Evolutionary conservation across 805 yeast species (phyloP).

Genomic region (Candida hungchunana): DNA sequence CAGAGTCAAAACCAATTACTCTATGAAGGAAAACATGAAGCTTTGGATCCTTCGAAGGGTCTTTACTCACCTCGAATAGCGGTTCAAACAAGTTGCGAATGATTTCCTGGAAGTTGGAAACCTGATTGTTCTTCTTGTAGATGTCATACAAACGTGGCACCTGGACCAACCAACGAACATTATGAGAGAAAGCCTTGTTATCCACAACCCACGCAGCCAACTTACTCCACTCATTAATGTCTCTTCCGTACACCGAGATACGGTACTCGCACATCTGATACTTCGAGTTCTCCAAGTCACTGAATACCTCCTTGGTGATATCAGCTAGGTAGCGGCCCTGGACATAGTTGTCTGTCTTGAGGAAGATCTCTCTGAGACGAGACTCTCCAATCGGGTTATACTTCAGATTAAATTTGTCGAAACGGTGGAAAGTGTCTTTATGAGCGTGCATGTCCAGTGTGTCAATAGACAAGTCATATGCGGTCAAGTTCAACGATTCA

Average conservation of each 20-base stretch:
- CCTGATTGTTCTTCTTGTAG: slow-evolving; percentile 72
- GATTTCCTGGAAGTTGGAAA: slow-evolving; percentile 69
- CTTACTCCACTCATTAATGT: slow-evolving; percentile 90
- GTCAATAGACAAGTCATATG: slow-evolving; percentile 92
- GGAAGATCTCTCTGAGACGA: slow-evolving; percentile 89
- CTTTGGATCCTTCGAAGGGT: slow-evolving; percentile 89
- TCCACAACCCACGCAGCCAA: slow-evolving; percentile 94
- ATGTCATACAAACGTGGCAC: slow-evolving; percentile 91
- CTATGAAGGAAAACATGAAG: slow-evolving; percentile 83
- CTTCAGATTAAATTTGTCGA: slow-evolving; percentile 94
- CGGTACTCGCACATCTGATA: slow-evolving; percentile 98
- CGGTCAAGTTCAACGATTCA: slow-evolving; percentile 83
- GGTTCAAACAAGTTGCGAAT: slow-evolving; percentile 80
- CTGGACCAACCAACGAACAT: slow-evolving; percentile 96
- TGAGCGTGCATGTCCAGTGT: slow-evolving; percentile 99
- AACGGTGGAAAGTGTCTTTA: slow-evolving; percentile 95
- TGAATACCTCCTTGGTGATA: slow-evolving; percentile 87
- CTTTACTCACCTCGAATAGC: slow-evolving; percentile 79
- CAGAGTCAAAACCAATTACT: slow-evolving; percentile 97
- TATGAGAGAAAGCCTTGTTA: slow-evolving; percentile 84
- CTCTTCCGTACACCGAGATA: slow-evolving; percentile 90
- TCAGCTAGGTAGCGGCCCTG: slow-evolving; percentile 89
- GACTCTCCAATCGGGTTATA: slow-evolving; percentile 99
- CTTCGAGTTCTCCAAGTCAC: slow-evolving; percentile 90
- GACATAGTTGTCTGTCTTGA: slow-evolving; percentile 92